Evolutionary conservation across 176 grass and related monocot species (phyloP), one percentile per base, ranked within the genome.

Genomic region (Miscanthus lutarioriparius): DNA sequence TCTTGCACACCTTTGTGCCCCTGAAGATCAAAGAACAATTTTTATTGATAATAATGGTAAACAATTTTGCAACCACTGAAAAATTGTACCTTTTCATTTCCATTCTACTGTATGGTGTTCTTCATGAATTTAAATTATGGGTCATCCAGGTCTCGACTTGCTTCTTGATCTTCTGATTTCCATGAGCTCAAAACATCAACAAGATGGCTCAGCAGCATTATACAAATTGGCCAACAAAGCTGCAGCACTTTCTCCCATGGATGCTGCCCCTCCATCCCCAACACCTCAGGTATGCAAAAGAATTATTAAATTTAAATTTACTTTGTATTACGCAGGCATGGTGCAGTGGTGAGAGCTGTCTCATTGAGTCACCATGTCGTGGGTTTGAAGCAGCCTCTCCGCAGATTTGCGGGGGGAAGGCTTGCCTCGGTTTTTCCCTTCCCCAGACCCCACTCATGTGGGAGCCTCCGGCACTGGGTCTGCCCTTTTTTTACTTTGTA

Each of bases 211-310:
- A 6, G 88, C 87, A 75, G 97, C 93, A 75, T 80, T 99, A 26
- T 96, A 92, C 84, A 99, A 99, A 87, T 79, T 99, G 71, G 93
- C 97, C 61, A 96, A 96, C 83, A 99, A 99, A 92, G 90, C 91
- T 82, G 92, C 86, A 59, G 81, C 90, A 88, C 89, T 99, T 75
- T 99, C 86, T 89, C 91, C 93, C 35, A 92, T 96, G 84, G 97
- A 99, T 86, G 88, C 93, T 40, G 97, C 97, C 27, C 97, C 97
- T 85, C 91, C 90, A 69, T 99, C 97, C 71, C 97, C 97, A 86
- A 96, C 86, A 63, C 90, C 93, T 76, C 97, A 99, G 97, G 97
- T 99, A 83, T 23, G 39, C 12, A 47, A 86, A 41, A 40, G 30
- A 64, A 17, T 64, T 43, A 78, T 66, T 76, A 38, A 47, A 56